These are phyloP conservation scores for Kodamaea fukazawae DNA, from an alignment of 805 yeast genomes.

Conservation along the genomic window DNA sequence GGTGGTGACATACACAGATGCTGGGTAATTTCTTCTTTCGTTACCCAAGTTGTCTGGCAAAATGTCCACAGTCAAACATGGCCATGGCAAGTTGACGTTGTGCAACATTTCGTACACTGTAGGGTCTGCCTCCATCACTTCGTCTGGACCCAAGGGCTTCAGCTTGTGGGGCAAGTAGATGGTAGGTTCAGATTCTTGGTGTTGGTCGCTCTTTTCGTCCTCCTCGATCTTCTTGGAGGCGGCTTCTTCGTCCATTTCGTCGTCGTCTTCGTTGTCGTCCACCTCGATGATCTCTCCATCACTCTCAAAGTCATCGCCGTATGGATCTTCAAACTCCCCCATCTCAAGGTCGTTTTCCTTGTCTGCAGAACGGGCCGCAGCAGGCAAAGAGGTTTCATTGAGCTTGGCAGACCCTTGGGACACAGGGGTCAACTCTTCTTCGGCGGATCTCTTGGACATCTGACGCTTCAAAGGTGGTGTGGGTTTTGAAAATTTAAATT, in stretches of 20 bases:
- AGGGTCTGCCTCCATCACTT: conserved; percentile 94
- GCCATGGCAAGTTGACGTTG: conserved; percentile 93
- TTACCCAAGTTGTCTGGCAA: conserved; percentile 83
- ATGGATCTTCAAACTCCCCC: conserved; percentile 86
- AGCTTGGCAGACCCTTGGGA: conserved; percentile 35
- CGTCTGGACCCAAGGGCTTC: conserved; percentile 90
- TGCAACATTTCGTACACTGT: conserved; percentile 95
- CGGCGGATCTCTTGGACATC: conserved; percentile 56
- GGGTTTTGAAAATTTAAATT: conserved; percentile 2
- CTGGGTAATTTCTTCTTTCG: conserved; percentile 89
- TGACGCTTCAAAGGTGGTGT: background rate
- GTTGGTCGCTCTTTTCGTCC: conserved; percentile 35
- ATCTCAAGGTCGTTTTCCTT: conserved; percentile 49
- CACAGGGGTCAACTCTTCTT: conserved; percentile 25
- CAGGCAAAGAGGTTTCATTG: conserved; percentile 10
- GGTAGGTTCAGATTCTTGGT: conserved; percentile 36
- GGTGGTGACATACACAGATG: conserved; percentile 77
- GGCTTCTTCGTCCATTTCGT: conserved; percentile 35
- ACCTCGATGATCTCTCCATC: conserved; percentile 86
- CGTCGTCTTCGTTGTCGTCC: conserved; percentile 47
- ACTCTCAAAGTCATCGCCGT: conserved; percentile 90
- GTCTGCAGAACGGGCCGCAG: conserved; percentile 11
- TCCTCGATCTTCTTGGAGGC: conserved; percentile 39
- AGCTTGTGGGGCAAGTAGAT: conserved; percentile 87
- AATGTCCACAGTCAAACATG: conserved; percentile 87